Evolutionary conservation across 108 stramenopile species (phyloP).

Genomic region (Skeletonema potamos): DNA sequence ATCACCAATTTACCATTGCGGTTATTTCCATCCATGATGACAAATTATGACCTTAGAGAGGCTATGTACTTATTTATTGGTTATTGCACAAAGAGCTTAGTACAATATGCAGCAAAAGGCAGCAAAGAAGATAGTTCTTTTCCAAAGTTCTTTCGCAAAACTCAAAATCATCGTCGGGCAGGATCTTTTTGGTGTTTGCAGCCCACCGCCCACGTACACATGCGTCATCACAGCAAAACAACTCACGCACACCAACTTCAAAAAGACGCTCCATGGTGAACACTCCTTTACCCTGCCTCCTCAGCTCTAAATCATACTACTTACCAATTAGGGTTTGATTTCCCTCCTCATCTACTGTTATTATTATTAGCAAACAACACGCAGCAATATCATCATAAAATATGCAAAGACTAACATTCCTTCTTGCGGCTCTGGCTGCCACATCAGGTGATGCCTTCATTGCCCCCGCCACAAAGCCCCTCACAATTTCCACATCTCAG

Average conservation of each 20-base stretch:
- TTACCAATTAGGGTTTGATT: too few species aligned
- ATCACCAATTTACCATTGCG: too few species aligned
- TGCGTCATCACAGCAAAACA: neutral
- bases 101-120: neutral
- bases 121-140: too few species aligned
- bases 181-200: too few species aligned
- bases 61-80: too few species aligned
- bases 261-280: too few species aligned
- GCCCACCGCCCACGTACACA: neutral
- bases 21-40: neutral
- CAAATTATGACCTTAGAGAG: neutral
- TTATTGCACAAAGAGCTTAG: neutral
- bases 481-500: neutral
- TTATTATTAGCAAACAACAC: neutral
- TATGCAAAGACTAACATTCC: conserved; percentile 14
- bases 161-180: too few species aligned
- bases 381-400: neutral
- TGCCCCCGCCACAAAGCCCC: conserved; percentile 2
- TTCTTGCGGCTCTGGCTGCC: conserved; percentile 15
- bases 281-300: too few species aligned
- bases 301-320: too few species aligned
- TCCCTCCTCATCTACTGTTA: neutral
- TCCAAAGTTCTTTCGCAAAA: too few species aligned
- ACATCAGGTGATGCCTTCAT: conserved; percentile 11
- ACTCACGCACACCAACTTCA: neutral